Base-by-base conservation (phyloP, 768 basidiomycete genomes). In the Holtermannia corniformis region DNA sequence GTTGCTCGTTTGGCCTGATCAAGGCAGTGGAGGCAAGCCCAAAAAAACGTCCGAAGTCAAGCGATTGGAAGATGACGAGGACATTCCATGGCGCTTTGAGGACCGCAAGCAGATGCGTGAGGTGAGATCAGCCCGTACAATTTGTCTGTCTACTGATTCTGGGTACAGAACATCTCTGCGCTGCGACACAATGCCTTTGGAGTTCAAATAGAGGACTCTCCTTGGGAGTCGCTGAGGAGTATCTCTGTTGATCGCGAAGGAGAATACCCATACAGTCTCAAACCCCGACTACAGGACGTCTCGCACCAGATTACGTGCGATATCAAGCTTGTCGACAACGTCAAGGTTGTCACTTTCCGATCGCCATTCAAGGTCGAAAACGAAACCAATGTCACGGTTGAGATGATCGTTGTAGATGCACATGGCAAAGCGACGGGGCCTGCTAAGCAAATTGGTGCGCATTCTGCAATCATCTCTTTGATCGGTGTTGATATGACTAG, bases 241-340 rank as follows among this genome's bases (percentile, higher is more conserved):
- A 82, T 99, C 51, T 89, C 89, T 1, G 93, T 97, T 14, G 90
- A 97, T 63, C 78, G 82, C 40, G 95, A 96, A 73, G 93, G 95
- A 45, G 89, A 95, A 71, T 91, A 81, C 65, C 78, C 85, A 11
- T 91, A 90, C 63, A 78, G 82, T 0, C 77, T 99, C n/a, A 82
- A 88, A 5, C 90, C 93, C 12, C 78, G 82, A 56, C 78, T 86
- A 40, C 70, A 74, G 27, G 84, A 84, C 65, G 82, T 85, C 56
- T 79, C 81, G 2, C 81, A 85, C 66, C 84, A 91, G 21, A 73
- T 97, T 24, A 78, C 93, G 3, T 92, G 88, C 67, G 91, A 93
- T 59, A 82, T 99, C 57, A 82, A 81, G 52, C 83, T 99, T 20
- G 78, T 89, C 63, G 84, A 90, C 63, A 93, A 89, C 64, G 85